Percentiles rank a stretch among this genome's conserved stretches.
These are phyloP conservation scores for Polytrichum formosum DNA, from an alignment of 225 moss, liverwort and hornwort species.

Conservation along the genomic window DNA sequence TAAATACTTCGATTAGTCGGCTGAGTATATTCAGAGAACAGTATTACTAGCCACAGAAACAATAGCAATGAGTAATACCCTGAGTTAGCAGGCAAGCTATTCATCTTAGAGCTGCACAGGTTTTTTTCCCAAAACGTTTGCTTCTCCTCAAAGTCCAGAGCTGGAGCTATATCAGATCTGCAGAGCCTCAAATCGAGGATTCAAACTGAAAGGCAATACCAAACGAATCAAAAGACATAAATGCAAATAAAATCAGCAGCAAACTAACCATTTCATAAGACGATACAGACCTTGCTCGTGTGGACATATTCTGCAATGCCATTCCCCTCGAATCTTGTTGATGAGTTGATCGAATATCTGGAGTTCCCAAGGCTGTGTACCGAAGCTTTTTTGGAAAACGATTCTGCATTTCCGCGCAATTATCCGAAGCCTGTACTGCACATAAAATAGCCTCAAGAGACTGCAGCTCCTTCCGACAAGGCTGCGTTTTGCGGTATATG, in stretches of 20 bases:
- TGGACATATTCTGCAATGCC: neutral
- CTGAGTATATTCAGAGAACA: neutral
- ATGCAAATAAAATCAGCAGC: neutral
- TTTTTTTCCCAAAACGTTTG: neutral
- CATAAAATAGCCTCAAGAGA: conserved; percentile 1
- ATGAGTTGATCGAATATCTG: neutral
- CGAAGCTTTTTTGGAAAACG: conserved; percentile 2
- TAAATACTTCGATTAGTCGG: neutral
- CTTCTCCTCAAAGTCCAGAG: neutral
- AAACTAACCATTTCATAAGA: neutral
- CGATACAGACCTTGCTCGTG: neutral
- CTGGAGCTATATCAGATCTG: neutral
- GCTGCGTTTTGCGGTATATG: conserved; percentile 14
- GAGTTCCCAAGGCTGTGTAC: neutral
- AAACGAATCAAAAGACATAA: neutral
- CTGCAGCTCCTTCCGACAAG: conserved; percentile 13
- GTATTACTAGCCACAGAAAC: neutral
- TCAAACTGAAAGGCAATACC: neutral
- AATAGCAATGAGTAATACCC: neutral
- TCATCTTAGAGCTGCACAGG: neutral
- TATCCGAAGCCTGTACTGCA: neutral
- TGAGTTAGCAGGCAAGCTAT: neutral
- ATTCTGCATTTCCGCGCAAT: neutral
- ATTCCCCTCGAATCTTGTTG: conserved; percentile 2
- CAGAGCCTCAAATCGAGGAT: neutral